Conservation (phyloP, 179 eudicot genomes). For the Beta corolliflora region DNA sequence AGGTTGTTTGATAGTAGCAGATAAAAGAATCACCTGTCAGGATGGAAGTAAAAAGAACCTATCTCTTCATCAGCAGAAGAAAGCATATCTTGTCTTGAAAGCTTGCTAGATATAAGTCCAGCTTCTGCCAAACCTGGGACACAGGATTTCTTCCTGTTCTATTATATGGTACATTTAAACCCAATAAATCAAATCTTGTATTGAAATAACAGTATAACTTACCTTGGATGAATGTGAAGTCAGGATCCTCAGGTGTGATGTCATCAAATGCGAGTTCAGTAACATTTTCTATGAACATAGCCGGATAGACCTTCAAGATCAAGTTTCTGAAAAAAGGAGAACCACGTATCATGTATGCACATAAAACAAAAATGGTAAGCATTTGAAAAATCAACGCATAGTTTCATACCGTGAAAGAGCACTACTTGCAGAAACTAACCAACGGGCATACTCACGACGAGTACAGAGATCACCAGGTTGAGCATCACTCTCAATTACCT, state of each 20-base stretch:
- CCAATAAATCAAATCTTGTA: slow-evolving; percentile 14
- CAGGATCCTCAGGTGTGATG: slow-evolving; percentile 92
- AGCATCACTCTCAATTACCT: slow-evolving; percentile 94
- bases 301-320: slow-evolving; percentile 89
- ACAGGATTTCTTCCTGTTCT: slow-evolving; percentile 23
- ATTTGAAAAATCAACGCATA: slow-evolving; percentile 27
- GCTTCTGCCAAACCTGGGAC: slow-evolving; percentile 97
- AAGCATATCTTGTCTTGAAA: slow-evolving; percentile 75
- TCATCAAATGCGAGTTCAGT: slow-evolving; percentile 97
- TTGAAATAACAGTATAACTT: slow-evolving; percentile 4
- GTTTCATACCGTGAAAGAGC: slow-evolving; percentile 74
- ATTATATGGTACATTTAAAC: slow-evolving; percentile 16
- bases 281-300: slow-evolving; percentile 91
- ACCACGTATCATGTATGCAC: slow-evolving; percentile 16
- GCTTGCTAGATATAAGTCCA: slow-evolving; percentile 96
- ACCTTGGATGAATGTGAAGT: slow-evolving; percentile 93
- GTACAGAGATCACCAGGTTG: slow-evolving; percentile 85
- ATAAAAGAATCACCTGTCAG: slow-evolving; percentile 66
- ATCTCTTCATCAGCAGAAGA: slow-evolving; percentile 63
- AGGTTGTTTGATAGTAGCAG: background rate
- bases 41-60: slow-evolving; percentile 68
- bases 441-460: slow-evolving; percentile 98
- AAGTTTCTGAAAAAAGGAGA: slow-evolving; percentile 53
- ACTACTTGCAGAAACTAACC: slow-evolving; percentile 95
- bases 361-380: background rate